A percentile compares a stretch with the other conserved stretches of the same genome.
Evolutionary conservation across 352 stramenopile species (phyloP).

Genomic region (Pythium chondricola): DNA sequence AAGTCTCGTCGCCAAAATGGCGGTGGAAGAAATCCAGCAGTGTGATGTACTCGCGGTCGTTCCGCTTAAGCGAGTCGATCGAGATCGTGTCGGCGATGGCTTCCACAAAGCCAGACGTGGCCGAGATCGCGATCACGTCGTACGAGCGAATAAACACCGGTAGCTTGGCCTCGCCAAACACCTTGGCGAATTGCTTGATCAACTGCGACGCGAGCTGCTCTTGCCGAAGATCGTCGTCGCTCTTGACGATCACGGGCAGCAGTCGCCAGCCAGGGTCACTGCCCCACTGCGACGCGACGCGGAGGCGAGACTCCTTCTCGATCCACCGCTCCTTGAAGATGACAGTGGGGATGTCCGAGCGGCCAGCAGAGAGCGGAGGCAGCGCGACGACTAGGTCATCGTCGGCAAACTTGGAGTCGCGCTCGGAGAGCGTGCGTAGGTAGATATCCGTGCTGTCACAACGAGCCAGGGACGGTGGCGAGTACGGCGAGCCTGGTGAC

Average conservation of each 20-base stretch:
- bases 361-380: conserved; percentile 10
- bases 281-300: conserved; percentile 81
- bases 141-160: conserved; percentile 95
- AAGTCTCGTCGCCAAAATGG: conserved; percentile 85
- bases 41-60: conserved; percentile 88
- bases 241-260: conserved; percentile 96
- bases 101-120: conserved; percentile 94
- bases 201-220: conserved; percentile 97
- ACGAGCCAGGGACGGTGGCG: conserved; percentile 44
- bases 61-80: conserved; percentile 97
- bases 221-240: conserved; percentile 96
- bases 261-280: conserved; percentile 85
- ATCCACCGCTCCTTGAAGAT: conserved; percentile 95
- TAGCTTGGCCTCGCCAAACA: conserved; percentile 93
- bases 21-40: conserved; percentile 92
- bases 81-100: conserved; percentile 96
- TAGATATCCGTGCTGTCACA: conserved; percentile 78
- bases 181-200: conserved; percentile 91
- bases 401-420: conserved; percentile 58
- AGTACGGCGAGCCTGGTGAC: conserved; percentile 51
- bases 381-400: conserved; percentile 45
- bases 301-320: conserved; percentile 91
- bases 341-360: conserved; percentile 45
- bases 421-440: conserved; percentile 56
- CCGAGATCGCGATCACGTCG: conserved; percentile 93